Percentiles rank a stretch among this genome's conserved stretches.
phyloP scores from a whole-genome alignment of 257 asterid species.

The Echites panduratus region DNA sequence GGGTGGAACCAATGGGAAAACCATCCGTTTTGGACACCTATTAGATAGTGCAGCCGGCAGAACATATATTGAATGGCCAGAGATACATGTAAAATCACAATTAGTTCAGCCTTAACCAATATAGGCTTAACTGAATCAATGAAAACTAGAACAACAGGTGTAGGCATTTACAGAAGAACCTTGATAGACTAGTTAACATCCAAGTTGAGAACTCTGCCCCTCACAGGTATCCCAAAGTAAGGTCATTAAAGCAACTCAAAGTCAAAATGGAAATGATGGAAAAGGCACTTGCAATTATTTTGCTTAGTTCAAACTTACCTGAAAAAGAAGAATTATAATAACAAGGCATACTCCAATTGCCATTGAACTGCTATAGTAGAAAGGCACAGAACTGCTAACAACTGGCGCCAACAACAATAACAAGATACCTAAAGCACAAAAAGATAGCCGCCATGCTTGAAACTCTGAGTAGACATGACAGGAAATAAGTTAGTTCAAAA shows the following conservation, averaged over 20 bases:
- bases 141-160: background rate
- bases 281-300: background rate
- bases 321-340: slow-evolving; percentile 72
- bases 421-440: slow-evolving; percentile 59
- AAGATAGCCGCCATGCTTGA: slow-evolving; percentile 64
- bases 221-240: too few relatives aligned
- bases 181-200: background rate
- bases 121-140: background rate
- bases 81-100: background rate
- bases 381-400: slow-evolving; percentile 91
- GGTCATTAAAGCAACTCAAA: background rate
- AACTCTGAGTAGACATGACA: slow-evolving; percentile 38
- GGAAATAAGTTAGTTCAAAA: background rate
- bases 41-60: background rate
- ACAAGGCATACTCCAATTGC: slow-evolving; percentile 80
- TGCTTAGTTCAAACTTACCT: slow-evolving; percentile 37
- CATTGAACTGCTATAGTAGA: slow-evolving; percentile 92
- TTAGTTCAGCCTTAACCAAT: background rate
- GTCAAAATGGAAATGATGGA: background rate
- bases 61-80: background rate
- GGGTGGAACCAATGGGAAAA: too few relatives aligned
- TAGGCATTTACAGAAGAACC: background rate
- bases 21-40: background rate
- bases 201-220: too few relatives aligned
- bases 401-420: slow-evolving; percentile 69